Evolutionary conservation across 768 basidiomycete genomes (phyloP).

Genomic region (Russula abietina): DNA sequence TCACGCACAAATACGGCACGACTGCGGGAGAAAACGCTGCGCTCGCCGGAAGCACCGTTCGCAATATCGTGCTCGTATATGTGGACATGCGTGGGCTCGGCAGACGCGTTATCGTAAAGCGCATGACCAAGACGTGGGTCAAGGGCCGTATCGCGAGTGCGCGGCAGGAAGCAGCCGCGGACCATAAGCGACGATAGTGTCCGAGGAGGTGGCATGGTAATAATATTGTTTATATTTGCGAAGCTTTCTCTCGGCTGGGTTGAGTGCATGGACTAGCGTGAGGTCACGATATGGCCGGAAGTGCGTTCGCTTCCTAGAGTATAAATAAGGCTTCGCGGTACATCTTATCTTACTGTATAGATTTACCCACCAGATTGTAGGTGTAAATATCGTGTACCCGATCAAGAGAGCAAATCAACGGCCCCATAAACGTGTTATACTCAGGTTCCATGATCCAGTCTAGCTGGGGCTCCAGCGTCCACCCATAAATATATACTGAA

Average conservation of each 20-base stretch:
- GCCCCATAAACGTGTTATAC: neutral
- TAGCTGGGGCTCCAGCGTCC: neutral
- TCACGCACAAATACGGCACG: constrained; percentile 21
- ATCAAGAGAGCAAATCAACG: too few species aligned
- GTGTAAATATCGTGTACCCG: too few species aligned
- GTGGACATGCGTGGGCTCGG: constrained; percentile 21
- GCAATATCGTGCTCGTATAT: constrained; percentile 24
- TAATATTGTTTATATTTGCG: neutral
- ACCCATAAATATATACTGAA: too few species aligned
- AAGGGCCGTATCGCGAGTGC: neutral
- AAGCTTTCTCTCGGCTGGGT: neutral
- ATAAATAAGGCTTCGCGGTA: too few species aligned
- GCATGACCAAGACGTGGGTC: constrained; percentile 12
- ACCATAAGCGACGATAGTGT: neutral
- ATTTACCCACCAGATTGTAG: too few species aligned
- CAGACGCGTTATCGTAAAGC: constrained; percentile 18
- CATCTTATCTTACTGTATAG: too few species aligned
- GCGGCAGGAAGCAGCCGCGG: neutral
- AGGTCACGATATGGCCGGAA: neutral
- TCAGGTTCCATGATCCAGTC: too few species aligned
- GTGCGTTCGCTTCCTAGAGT: neutral
- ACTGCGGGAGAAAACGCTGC: constrained; percentile 18
- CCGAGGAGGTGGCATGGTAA: neutral
- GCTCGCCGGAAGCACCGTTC: constrained; percentile 16
- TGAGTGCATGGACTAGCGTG: neutral